Evolutionary conservation across 2,329 filamentous ascomycete species (phyloP), one percentile per base, ranked within the genome.

Genomic region (Lecanoromycetidae sp.): DNA sequence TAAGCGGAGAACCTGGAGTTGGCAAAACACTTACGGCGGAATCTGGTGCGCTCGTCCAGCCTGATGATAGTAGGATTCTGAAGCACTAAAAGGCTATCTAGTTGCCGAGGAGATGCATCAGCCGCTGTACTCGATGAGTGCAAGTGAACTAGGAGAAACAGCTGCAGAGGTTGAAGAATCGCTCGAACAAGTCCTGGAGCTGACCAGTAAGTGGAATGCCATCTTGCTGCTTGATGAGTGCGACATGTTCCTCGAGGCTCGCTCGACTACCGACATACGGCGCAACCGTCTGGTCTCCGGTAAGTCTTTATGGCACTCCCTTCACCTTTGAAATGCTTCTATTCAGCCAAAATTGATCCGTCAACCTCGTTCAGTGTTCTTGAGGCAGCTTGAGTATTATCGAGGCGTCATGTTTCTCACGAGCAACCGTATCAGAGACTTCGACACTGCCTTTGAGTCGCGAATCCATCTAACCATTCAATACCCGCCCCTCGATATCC

Each of bases 1-100:
- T 62, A 2, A 26, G 30, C 22, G 47, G 47, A 3, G 34, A 33
- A 7, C 72, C 72, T 1, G 74, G 72, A n/a, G 70, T 75, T 1
- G 75, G 73, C 46, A 77, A 77, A 60, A 77, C 73, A 0, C 71
- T 72, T 57, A 77, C 73, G 1, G 72, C 71, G 10, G 72, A 77
- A 58, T 71, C 71, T 33, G 66, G 33, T 35, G n/a, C 9, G 33
- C n/a, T 35, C 33, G 9, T 13, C 33, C n/a, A 17, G 9, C n/a
- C 8, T 17, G 33, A 15, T 35, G 3, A 17, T 35, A 15, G n/a
- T 13, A n/a, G 17, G 9, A 36, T 12, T 8, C 33, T 12, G 9
- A 36, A 15, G 22, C 15, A 39, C 36, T 8, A 39, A 39, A n/a
- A n/a, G n/a, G n/a, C n/a, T n/a, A n/a, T 9, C 9, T 13, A 35